Conservation (phyloP, 2,329 filamentous ascomycete genomes). For the Cladosporium phlei region DNA sequence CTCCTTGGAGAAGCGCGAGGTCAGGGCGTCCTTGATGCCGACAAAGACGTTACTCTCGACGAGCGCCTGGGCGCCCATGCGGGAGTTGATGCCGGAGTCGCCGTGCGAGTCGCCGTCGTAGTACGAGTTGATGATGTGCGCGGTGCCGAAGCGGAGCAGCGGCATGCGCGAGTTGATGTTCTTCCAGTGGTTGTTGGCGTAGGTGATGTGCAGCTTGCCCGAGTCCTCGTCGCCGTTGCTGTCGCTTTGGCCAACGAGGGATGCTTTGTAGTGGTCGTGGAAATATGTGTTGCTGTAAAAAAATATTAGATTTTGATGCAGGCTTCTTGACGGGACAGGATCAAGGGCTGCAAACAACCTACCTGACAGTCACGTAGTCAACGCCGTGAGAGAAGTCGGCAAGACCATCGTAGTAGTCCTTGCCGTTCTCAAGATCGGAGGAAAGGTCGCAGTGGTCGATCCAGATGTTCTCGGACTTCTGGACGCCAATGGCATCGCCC, state of each 20-base stretch:
- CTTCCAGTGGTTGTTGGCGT: constrained; percentile 61
- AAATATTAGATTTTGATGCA: constrained; percentile 33
- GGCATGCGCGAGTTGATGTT: constrained; percentile 62
- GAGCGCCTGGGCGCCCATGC: constrained; percentile 39
- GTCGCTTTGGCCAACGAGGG: constrained; percentile 57
- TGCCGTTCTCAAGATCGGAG: constrained; percentile 55
- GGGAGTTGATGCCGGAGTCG: constrained; percentile 39
- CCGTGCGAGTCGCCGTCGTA: constrained; percentile 33
- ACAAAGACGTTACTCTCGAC: constrained; percentile 40
- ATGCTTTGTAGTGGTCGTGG: constrained; percentile 61
- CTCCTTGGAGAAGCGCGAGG: constrained; percentile 29
- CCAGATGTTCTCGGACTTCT: constrained; percentile 52
- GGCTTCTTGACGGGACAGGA: constrained; percentile 19
- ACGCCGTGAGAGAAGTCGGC: constrained; percentile 60
- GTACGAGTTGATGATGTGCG: constrained; percentile 56
- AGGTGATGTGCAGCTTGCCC: constrained; percentile 60
- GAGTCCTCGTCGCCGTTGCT: constrained; percentile 55
- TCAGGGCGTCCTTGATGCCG: constrained; percentile 32
- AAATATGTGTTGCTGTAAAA: constrained; percentile 36
- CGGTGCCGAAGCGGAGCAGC: constrained; percentile 62
- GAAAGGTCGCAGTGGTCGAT: constrained; percentile 64
- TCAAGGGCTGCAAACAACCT: constrained; percentile 39
- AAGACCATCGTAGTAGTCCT: constrained; percentile 67
- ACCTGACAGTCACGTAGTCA: constrained; percentile 54
- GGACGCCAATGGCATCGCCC: constrained; percentile 50